These are phyloP conservation scores for Lactifluus subvellereus DNA, from an alignment of 768 basidiomycete genomes.

Conservation along the genomic window DNA sequence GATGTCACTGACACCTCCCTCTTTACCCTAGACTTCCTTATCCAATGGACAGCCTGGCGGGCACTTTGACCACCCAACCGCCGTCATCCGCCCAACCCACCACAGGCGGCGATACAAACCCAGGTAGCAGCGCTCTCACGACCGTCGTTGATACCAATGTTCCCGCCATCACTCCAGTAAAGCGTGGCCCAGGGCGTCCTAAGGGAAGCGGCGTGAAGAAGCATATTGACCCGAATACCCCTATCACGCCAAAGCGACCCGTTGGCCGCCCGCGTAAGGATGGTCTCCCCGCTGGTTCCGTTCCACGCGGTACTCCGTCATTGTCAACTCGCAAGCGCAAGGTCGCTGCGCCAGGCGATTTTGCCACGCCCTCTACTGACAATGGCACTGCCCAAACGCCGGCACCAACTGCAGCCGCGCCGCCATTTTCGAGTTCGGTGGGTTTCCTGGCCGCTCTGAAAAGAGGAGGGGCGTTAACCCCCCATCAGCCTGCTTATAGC, in stretches of 20 bases:
- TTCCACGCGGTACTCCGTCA: conserved; percentile 39
- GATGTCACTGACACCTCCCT: not conserved
- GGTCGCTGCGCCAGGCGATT: conserved; percentile 30
- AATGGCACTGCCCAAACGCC: conserved; percentile 4
- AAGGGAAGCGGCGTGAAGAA: conserved; percentile 76
- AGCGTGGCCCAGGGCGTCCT: conserved; percentile 70
- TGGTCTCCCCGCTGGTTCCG: conserved; percentile 72
- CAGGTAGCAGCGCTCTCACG: not conserved
- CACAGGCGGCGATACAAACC: not conserved
- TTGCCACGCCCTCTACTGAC: conserved; percentile 22
- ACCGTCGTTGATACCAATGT: conserved; percentile 2
- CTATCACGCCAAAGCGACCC: conserved; percentile 64
- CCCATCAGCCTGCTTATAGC: conserved; percentile 12
- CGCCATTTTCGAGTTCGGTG: conserved; percentile 20
- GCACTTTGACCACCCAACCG: conserved; percentile 15
- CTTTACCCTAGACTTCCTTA: not conserved
- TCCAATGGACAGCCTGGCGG: conserved; percentile 15
- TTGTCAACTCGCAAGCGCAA: conserved; percentile 21
- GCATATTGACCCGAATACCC: conserved; percentile 31
- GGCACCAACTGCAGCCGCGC: conserved; percentile 9
- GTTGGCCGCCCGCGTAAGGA: conserved; percentile 80
- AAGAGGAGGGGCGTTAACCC: conserved; percentile 1
- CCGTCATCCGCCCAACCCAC: conserved; percentile 6
- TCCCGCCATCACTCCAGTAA: conserved; percentile 33
- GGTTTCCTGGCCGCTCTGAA: conserved; percentile 2